Conservation (phyloP, 345 rosid genomes). For the Punica granatum region DNA sequence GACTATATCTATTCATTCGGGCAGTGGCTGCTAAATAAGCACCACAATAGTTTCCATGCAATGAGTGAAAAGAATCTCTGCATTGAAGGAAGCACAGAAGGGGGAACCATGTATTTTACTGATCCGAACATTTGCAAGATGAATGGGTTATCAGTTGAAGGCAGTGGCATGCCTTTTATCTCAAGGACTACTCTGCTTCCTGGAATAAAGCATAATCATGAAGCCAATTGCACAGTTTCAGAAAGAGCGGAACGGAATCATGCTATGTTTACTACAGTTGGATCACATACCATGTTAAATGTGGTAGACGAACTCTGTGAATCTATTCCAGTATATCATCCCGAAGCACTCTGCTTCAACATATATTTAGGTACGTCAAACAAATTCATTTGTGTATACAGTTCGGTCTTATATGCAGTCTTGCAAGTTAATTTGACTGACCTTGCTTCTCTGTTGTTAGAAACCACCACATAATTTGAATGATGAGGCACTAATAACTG, state of each 20-base stretch:
- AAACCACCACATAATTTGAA: neutral
- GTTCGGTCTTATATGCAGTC: neutral
- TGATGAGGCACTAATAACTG: neutral
- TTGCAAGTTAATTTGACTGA: neutral
- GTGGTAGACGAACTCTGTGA: slow-evolving; percentile 48
- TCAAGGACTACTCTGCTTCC: slow-evolving; percentile 17
- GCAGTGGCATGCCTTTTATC: slow-evolving; percentile 16
- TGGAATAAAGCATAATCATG: slow-evolving; percentile 18
- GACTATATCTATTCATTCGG: slow-evolving; percentile 49
- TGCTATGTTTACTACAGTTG: slow-evolving; percentile 23
- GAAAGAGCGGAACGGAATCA: slow-evolving; percentile 21
- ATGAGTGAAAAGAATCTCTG: slow-evolving; percentile 15
- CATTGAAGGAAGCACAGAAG: slow-evolving; percentile 17
- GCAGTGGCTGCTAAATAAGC: slow-evolving; percentile 42
- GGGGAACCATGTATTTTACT: slow-evolving; percentile 25
- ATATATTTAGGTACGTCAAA: slow-evolving; percentile 56
- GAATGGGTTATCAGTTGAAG: slow-evolving; percentile 16
- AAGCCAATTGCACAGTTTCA: slow-evolving; percentile 20
- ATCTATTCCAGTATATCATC: slow-evolving; percentile 65
- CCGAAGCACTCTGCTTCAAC: slow-evolving; percentile 60
- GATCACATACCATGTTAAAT: slow-evolving; percentile 44
- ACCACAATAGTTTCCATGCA: slow-evolving; percentile 16
- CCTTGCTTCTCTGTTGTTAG: neutral
- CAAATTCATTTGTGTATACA: neutral
- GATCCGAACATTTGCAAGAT: slow-evolving; percentile 21